These are phyloP conservation scores for Mercurialis annua DNA, from an alignment of 345 rosid species.

Conservation along the genomic window DNA sequence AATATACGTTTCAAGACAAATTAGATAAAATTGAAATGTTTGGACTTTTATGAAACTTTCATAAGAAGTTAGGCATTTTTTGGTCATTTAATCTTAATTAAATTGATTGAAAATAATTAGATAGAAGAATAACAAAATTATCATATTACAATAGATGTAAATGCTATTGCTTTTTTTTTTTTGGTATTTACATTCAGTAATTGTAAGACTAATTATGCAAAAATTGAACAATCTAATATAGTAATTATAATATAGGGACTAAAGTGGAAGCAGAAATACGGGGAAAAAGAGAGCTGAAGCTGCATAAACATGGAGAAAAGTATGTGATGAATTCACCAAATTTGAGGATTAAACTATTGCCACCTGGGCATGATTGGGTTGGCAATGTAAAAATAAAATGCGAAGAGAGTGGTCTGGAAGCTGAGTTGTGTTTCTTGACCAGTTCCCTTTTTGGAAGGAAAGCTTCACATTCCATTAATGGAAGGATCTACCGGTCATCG, in stretches of 20 bases:
- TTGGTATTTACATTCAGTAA: too few species aligned
- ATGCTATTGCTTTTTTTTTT: too few species aligned
- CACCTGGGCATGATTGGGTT: slow-evolving; percentile 62
- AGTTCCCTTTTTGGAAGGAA: slow-evolving; percentile 40
- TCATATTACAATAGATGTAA: too few species aligned
- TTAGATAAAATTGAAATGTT: too few species aligned
- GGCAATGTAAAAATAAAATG: slow-evolving; percentile 60
- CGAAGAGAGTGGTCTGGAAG: slow-evolving; percentile 58
- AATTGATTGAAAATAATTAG: too few species aligned
- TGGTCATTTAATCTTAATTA: too few species aligned
- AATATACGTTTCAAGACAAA: too few species aligned
- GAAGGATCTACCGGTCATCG: slow-evolving; percentile 55
- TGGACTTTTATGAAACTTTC: too few species aligned
- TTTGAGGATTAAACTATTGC: slow-evolving; percentile 54
- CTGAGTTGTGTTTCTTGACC: slow-evolving; percentile 44
- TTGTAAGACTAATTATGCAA: too few species aligned
- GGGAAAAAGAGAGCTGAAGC: slow-evolving; percentile 64
- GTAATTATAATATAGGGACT: slow-evolving; percentile 46
- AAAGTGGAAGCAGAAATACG: slow-evolving; percentile 61
- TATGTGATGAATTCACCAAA: slow-evolving; percentile 79
- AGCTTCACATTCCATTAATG: slow-evolving; percentile 45
- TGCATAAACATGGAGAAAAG: slow-evolving; percentile 50
- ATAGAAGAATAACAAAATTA: too few species aligned
- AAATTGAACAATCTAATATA: too few species aligned
- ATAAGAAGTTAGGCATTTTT: too few species aligned